A percentile compares a stretch with the other conserved stretches of the same genome.
Conservation (phyloP, 2,329 filamentous ascomycete species). For the Cladorrhinum sp. region DNA sequence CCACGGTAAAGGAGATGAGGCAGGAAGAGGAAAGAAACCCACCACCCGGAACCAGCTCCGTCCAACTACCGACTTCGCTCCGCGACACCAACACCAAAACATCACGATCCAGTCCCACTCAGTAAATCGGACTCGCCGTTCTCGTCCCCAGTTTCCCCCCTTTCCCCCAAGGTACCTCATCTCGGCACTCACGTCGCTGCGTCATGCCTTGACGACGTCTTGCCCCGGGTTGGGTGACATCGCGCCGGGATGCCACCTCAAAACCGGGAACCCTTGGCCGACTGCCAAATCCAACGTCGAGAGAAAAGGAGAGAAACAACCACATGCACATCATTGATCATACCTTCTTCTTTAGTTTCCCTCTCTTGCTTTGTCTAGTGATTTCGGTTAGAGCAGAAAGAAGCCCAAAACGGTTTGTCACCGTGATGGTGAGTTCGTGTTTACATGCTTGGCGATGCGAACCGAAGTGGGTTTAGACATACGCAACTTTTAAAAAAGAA, state of each 20-base stretch:
- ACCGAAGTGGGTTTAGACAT: background rate
- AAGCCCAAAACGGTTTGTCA: background rate
- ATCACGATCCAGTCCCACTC: too few relatives aligned
- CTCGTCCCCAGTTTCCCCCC: too few relatives aligned
- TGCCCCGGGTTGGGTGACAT: conserved; percentile 13
- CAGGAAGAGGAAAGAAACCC: too few relatives aligned
- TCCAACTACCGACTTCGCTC: background rate
- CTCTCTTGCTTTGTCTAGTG: background rate
- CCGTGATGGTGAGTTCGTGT: background rate
- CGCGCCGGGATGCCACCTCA: conserved; percentile 9
- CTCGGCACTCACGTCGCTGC: background rate
- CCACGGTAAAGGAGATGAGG: too few relatives aligned
- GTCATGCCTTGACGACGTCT: background rate
- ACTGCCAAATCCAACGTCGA: background rate
- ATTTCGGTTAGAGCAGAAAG: background rate
- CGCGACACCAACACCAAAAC: too few relatives aligned
- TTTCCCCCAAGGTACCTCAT: background rate
- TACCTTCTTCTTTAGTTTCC: background rate
- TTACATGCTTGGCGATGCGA: background rate
- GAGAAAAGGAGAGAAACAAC: too few relatives aligned
- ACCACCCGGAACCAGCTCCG: background rate
- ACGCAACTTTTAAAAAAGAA: background rate
- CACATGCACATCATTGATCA: background rate
- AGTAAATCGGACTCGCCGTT: background rate
- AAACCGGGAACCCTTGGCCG: conserved; percentile 1